These are phyloP conservation scores for Abelmoschus esculentus DNA, from an alignment of 345 rosid species.

Conservation along the genomic window DNA sequence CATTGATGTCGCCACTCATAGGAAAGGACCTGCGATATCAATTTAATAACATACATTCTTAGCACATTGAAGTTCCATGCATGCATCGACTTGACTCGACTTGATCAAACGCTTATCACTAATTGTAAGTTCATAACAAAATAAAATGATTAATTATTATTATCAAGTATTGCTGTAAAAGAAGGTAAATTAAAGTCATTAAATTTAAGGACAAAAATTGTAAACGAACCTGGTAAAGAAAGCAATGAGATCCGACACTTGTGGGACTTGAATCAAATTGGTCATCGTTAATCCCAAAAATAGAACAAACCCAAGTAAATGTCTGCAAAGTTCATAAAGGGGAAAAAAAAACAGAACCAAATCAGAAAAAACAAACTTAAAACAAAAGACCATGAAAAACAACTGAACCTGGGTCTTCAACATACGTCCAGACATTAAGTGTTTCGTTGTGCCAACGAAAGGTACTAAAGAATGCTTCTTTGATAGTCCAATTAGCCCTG, in stretches of 20 bases:
- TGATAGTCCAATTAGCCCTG: conserved; percentile 70
- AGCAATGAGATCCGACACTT: conserved; percentile 42
- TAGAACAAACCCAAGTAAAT: conserved; percentile 70
- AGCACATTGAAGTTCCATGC: too few relatives aligned
- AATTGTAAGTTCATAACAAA: too few relatives aligned
- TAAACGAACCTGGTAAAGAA: conserved; percentile 34
- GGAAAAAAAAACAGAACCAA: not conserved
- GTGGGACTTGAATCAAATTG: conserved; percentile 42
- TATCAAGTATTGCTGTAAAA: too few relatives aligned
- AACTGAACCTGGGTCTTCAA: not conserved
- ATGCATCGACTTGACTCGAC: not conserved
- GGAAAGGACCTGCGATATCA: conserved; percentile 42
- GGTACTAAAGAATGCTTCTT: conserved; percentile 65
- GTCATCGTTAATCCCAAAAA: conserved; percentile 64
- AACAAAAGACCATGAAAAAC: not conserved
- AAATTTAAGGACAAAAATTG: not conserved
- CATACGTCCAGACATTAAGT: conserved; percentile 88
- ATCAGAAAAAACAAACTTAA: not conserved
- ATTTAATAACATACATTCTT: not conserved
- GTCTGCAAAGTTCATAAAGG: conserved; percentile 40
- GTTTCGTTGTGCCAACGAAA: conserved; percentile 90
- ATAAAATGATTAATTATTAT: too few relatives aligned
- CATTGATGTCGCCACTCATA: conserved; percentile 25
- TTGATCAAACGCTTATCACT: too few relatives aligned
- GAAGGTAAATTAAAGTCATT: not conserved